These are phyloP conservation scores for Boletus sensibilis DNA, from an alignment of 768 basidiomycete species.

Conservation along the genomic window DNA sequence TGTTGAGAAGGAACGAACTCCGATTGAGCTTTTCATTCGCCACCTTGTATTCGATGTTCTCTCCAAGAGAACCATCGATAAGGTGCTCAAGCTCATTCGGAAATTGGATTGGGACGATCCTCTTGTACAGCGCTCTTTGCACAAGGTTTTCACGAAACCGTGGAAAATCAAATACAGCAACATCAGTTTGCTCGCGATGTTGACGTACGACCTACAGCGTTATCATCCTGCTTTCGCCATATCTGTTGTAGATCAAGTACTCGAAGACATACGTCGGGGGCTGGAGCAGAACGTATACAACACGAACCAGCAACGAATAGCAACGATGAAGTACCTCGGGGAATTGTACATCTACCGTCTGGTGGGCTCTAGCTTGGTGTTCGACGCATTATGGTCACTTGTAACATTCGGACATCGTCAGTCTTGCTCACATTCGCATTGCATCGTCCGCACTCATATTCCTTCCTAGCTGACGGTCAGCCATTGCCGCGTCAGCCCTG, in stretches of 20 bases:
- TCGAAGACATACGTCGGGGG: conserved; percentile 89
- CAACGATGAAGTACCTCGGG: conserved; percentile 92
- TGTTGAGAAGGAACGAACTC: conserved; percentile 79
- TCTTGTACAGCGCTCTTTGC: conserved; percentile 57
- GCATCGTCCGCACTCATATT: conserved; percentile 11
- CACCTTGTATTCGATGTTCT: conserved; percentile 95
- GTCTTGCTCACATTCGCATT: conserved; percentile 31
- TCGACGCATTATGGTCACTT: conserved; percentile 92
- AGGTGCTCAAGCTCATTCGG: conserved; percentile 87
- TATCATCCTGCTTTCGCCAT: conserved; percentile 90
- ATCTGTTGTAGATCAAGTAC: conserved; percentile 87
- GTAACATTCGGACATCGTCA: conserved; percentile 95
- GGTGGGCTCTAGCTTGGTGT: conserved; percentile 83
- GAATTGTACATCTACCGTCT: conserved; percentile 97
- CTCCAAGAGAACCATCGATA: conserved; percentile 91
- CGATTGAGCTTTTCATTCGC: conserved; percentile 91
- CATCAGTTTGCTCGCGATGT: conserved; percentile 86
- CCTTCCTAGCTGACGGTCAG: conserved; percentile 73
- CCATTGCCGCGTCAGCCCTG: conserved; percentile 76
- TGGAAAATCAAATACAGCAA: conserved; percentile 97
- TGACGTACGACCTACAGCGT: conserved; percentile 91
- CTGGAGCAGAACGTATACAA: conserved; percentile 94
- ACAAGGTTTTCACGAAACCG: conserved; percentile 93
- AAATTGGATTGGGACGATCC: conserved; percentile 95
- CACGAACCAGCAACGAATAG: conserved; percentile 89